These are phyloP conservation scores for Neoboletus subvelutipes DNA, from an alignment of 768 basidiomycete genomes.

Conservation along the genomic window DNA sequence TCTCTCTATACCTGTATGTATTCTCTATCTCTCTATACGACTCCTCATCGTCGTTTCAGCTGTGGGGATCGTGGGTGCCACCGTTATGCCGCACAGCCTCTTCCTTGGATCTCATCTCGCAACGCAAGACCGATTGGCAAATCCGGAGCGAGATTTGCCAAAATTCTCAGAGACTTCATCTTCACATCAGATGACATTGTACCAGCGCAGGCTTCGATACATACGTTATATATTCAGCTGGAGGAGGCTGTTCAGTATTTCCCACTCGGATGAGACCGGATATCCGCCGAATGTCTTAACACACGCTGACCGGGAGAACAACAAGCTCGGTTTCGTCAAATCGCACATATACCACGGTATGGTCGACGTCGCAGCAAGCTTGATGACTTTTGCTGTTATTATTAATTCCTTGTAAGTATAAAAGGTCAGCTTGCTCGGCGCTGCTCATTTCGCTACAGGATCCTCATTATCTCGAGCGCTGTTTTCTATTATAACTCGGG, in stretches of 20 bases:
- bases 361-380: constrained; percentile 62
- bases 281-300: constrained; percentile 34
- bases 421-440: background rate
- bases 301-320: constrained; percentile 59
- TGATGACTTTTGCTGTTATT: constrained; percentile 82
- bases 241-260: constrained; percentile 26
- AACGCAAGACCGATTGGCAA: constrained; percentile 70
- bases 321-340: constrained; percentile 50
- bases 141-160: constrained; percentile 19
- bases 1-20: constrained; percentile 65
- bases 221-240: constrained; percentile 8
- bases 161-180: constrained; percentile 3
- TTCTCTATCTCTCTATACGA: constrained; percentile 7
- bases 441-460: constrained; percentile 41
- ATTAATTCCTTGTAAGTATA: constrained; percentile 76
- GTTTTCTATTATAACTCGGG: constrained; percentile 68
- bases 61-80: constrained; percentile 77
- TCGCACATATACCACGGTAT: constrained; percentile 67
- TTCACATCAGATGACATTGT: constrained; percentile 21
- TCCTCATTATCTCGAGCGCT: constrained; percentile 77
- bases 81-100: constrained; percentile 92
- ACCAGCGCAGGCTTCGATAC: constrained; percentile 14
- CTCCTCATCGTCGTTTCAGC: constrained; percentile 38
- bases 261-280: constrained; percentile 19
- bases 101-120: constrained; percentile 86